Evolutionary conservation across 2,329 filamentous ascomycete species (phyloP).

Genomic region (Neopestalotiopsis sp.): DNA sequence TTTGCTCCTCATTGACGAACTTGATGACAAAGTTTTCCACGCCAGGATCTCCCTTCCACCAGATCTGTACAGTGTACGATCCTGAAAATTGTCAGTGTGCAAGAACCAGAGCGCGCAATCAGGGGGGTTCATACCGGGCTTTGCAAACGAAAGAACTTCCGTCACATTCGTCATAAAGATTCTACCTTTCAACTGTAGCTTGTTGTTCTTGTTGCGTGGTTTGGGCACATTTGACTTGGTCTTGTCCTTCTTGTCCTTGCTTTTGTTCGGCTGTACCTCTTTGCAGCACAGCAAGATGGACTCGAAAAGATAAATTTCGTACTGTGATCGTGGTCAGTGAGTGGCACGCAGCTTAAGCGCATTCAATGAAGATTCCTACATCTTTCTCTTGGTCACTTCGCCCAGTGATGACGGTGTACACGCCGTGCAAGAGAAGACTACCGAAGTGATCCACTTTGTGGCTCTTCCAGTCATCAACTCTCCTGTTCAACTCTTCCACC

Average conservation of each 20-base stretch:
- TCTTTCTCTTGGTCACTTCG: conserved; percentile 92
- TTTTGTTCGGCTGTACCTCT: conserved; percentile 85
- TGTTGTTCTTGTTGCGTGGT: conserved; percentile 69
- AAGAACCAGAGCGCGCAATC: background rate
- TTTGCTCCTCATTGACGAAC: conserved; percentile 87
- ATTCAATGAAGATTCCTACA: conserved; percentile 53
- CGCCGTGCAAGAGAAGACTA: conserved; percentile 83
- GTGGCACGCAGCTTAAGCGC: background rate
- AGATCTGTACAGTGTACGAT: conserved; percentile 94
- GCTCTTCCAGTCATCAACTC: conserved; percentile 97
- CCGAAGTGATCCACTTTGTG: conserved; percentile 92
- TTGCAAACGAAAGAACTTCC: conserved; percentile 85
- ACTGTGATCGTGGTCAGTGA: conserved; percentile 55
- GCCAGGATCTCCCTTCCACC: conserved; percentile 96
- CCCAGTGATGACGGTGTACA: conserved; percentile 88
- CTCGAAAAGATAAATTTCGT: conserved; percentile 97
- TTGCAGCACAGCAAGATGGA: conserved; percentile 96
- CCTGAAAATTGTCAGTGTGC: conserved; percentile 57
- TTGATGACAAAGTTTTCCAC: conserved; percentile 97
- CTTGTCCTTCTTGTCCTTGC: conserved; percentile 76
- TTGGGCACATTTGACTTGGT: conserved; percentile 62
- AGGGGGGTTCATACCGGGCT: conserved; percentile 71
- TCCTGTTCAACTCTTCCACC: conserved; percentile 76
- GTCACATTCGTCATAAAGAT: conserved; percentile 99
- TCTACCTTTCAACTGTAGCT: conserved; percentile 91